Evolutionary conservation across 768 basidiomycete genomes (phyloP), one percentile per base, ranked within the genome.

Genomic region (Leccinum aurantiacum): DNA sequence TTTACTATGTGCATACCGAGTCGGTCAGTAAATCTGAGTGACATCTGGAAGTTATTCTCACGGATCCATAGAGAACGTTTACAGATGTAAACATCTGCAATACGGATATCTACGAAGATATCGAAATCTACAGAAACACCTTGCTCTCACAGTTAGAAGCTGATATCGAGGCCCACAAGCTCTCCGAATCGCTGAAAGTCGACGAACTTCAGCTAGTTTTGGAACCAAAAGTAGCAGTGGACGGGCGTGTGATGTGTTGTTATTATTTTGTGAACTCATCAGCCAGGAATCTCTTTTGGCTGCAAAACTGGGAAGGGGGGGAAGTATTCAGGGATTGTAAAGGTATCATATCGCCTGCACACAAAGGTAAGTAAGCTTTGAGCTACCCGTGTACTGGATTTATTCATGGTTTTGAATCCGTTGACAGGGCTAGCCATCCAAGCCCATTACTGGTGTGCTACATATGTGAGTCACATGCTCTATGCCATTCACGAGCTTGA

Each of bases 181-280:
- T 78, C 13, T 54, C 66, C 4, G 56, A 55, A 24, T 54, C 27
- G 1, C 60, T 84, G 3, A 71, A 77, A 0, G 35, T 60, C 3
- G 8, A 65, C 3, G 61, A 76, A 46, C 67, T 76, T 19, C 79
- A 84, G 52, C 70, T 84, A 4, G 77, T 84, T 24, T 60, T 87
- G 27, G 80, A 84, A 51, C 69, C 82, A 2, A 68, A 56, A 9
- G 1, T 27, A 31, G 4, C 24, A 24, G 22, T 44, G 2, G 68
- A 67, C 0, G 68, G 69, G 0, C 2, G 19, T 65, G n/a, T 71
- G 72, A 62, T 61, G 76, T 71, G 73, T 63, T 61, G 77, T 59
- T 86, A 86, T 66, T 86, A 85, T 63, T 83, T 82, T 57, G 82
- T 78, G 35, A 76, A 84, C 60, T 82, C 84, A 50, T n/a, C 62